Conservation (phyloP, 371 early-diverging fungal species). For the Encephalitozoon romaleae region DNA sequence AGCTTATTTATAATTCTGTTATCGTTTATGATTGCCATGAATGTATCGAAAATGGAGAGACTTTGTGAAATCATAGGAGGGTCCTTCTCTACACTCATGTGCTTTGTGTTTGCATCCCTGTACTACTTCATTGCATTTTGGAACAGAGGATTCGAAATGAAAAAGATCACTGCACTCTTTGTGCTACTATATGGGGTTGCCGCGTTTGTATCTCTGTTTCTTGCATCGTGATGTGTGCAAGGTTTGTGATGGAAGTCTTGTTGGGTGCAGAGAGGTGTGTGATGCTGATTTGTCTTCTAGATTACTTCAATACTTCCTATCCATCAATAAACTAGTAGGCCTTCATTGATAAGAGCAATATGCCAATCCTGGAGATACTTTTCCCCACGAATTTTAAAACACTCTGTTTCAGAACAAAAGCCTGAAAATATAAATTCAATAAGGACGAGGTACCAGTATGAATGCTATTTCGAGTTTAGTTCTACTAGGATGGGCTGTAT, state of each 20-base stretch:
- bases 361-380: background rate
- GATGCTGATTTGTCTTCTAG: background rate
- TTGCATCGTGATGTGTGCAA: background rate
- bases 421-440: background rate
- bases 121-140: conserved; percentile 18
- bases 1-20: background rate
- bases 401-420: background rate
- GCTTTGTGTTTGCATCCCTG: conserved; percentile 30
- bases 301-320: background rate
- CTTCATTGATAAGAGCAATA: background rate
- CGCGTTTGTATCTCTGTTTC: background rate
- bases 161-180: background rate
- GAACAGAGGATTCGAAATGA: background rate
- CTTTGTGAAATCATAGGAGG: conserved; percentile 17
- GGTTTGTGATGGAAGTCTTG: background rate
- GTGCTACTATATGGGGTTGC: background rate
- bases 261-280: background rate
- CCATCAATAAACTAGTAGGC: background rate
- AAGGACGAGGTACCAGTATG: background rate
- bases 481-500: background rate
- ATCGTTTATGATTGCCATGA: background rate
- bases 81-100: conserved; percentile 30
- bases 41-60: background rate
- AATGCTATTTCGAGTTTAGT: background rate
- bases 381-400: background rate